phyloP scores from a whole-genome alignment of 140 eudicot species.

The Erigeron philadelphicus region DNA sequence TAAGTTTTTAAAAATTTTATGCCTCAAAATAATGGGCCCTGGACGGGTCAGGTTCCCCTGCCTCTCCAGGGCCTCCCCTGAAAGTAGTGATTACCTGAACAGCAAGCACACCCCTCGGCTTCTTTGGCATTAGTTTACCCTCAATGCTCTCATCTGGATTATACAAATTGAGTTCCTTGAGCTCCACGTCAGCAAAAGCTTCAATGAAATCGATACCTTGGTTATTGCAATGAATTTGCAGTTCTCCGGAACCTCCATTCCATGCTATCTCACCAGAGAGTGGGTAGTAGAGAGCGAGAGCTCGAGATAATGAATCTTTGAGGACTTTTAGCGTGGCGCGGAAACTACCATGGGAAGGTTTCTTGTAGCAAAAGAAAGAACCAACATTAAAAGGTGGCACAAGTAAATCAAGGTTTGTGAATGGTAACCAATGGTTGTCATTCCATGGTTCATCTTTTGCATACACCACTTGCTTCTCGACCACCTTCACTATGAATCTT shows the following conservation, averaged over 20 bases:
- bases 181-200: slow-evolving; percentile 29
- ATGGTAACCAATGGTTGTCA: neutral
- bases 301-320: slow-evolving; percentile 24
- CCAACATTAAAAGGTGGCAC: slow-evolving; percentile 36
- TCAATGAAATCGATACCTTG: slow-evolving; percentile 26
- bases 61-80: no score
- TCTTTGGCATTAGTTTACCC: slow-evolving; percentile 25
- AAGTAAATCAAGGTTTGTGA: slow-evolving; percentile 31
- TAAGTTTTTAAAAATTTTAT: no score
- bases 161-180: slow-evolving; percentile 27
- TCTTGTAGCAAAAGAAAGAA: slow-evolving; percentile 30
- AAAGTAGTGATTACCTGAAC: neutral
- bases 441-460: no score
- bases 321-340: slow-evolving; percentile 23
- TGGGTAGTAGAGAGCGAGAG: slow-evolving; percentile 33
- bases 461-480: no score
- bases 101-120: slow-evolving; percentile 25
- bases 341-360: slow-evolving; percentile 7
- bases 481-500: no score
- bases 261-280: slow-evolving; percentile 30
- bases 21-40: no score
- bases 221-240: slow-evolving; percentile 32
- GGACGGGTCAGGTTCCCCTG: no score
- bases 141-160: slow-evolving; percentile 25
- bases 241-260: slow-evolving; percentile 19